Evolutionary conservation across 345 rosid species (phyloP).

Genomic region (Excoecaria agallocha): DNA sequence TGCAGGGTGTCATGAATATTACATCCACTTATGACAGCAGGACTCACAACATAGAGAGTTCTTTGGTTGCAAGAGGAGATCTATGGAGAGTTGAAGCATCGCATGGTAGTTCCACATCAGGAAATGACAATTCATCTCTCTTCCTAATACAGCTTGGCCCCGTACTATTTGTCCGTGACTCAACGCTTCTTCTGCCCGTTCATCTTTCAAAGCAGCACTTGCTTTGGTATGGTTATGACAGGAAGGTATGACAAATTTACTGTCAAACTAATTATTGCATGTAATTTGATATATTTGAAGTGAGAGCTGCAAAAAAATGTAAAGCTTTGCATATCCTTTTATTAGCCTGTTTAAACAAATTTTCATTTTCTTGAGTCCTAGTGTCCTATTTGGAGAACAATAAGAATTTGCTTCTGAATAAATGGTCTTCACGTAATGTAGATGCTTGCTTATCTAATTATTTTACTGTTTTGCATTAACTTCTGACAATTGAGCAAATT

Average conservation of each 20-base stretch:
- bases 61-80: slow-evolving; percentile 89
- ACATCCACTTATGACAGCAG: slow-evolving; percentile 77
- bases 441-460: not conserved
- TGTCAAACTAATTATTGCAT: not conserved
- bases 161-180: slow-evolving; percentile 75
- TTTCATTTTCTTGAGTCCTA: not conserved
- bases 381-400: not conserved
- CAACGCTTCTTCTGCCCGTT: slow-evolving; percentile 84
- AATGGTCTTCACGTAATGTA: not conserved
- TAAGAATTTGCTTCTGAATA: not conserved
- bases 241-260: slow-evolving; percentile 60
- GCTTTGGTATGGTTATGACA: slow-evolving; percentile 97
- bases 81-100: slow-evolving; percentile 95
- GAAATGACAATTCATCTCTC: slow-evolving; percentile 70
- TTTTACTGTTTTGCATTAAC: not conserved
- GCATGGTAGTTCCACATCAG: slow-evolving; percentile 54
- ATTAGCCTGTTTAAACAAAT: not conserved
- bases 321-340: not conserved
- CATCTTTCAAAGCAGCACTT: slow-evolving; percentile 94
- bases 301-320: not conserved
- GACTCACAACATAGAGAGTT: slow-evolving; percentile 64
- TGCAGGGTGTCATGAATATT: slow-evolving; percentile 72
- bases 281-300: not conserved
- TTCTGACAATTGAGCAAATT: not conserved
- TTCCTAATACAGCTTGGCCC: slow-evolving; percentile 97